Evolutionary conservation across 2,329 filamentous ascomycete genomes (phyloP).

Genomic region (Atkinsonella texensis): DNA sequence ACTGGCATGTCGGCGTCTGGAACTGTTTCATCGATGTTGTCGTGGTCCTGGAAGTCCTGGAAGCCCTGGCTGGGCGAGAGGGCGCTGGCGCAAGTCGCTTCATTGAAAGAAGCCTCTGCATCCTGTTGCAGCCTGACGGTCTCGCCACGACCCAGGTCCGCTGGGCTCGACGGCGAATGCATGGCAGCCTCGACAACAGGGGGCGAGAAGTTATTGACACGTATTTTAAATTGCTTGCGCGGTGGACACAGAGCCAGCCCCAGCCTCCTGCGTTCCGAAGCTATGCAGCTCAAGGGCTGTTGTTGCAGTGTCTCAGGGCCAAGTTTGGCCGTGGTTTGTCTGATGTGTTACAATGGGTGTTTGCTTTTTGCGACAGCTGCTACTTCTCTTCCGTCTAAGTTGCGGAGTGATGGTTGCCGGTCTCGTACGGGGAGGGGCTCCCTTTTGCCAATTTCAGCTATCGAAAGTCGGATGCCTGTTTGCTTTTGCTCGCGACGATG

Average conservation of each 20-base stretch:
- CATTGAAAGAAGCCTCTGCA: background rate
- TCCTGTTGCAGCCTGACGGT: slow-evolving; percentile 3
- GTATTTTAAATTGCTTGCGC: background rate
- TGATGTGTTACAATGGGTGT: slow-evolving; percentile 4
- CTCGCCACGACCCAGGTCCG: slow-evolving; percentile 1
- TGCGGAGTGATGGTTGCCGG: background rate
- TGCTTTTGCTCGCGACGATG: background rate
- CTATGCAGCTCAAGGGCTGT: background rate
- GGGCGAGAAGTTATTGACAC: background rate
- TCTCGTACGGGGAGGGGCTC: background rate
- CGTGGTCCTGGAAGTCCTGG: slow-evolving; percentile 1
- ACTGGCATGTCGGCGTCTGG: slow-evolving; percentile 1
- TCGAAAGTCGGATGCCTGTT: background rate
- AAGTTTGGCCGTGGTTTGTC: background rate
- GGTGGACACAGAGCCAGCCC: background rate
- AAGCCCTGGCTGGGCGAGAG: slow-evolving; percentile 1
- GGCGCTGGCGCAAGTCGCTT: background rate
- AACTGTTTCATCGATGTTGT: slow-evolving; percentile 2
- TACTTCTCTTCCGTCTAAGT: background rate
- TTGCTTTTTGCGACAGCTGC: slow-evolving; percentile 4
- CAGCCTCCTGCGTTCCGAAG: slow-evolving; percentile 1
- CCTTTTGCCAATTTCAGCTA: background rate
- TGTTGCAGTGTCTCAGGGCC: background rate
- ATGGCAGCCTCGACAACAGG: background rate
- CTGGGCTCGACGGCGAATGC: slow-evolving; percentile 1